Evolutionary conservation across 768 basidiomycete species (phyloP), one percentile per base, ranked within the genome.

Genomic region (Termitomyces sp.): DNA sequence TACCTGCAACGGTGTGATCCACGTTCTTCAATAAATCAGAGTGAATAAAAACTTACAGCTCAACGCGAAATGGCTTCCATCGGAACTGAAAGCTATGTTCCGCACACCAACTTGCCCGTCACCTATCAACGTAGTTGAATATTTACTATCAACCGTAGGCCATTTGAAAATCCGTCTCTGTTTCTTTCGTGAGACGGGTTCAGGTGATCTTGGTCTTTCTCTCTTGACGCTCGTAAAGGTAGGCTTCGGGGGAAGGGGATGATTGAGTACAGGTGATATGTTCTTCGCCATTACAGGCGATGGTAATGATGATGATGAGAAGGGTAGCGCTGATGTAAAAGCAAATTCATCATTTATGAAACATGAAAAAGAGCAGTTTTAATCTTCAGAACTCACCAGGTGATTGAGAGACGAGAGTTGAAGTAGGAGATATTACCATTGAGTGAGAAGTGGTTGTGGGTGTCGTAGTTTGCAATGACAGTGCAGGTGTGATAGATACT

Each of bases 61-160:
- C 54, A 86, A 67, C 6, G 85, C 87, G 63, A 88, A 77, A 50
- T 73, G 74, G 36, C 71, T 73, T 26, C 86, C 86, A 59, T 83
- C 80, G 24, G 75, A 73, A 61, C 75, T 82, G 60, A 86, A 80
- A 33, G 75, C 63, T 30, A 88, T 77, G 30, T 67, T 73, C 38
- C 70, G 71, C 36, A 88, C 70, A 32, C 77, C 76, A 20, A 79
- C 66, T 53, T 78, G 75, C 3, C 76, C 77, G 24, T 80, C 77
- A 33, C 81, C 80, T 60, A 75, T 72, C 47, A 87, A 63, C 9
- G 58, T 64, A 1, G 68, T 69, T 1, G 74, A 68, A 52, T 74
- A 66, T 54, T 73, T 70, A 10, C 74, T 70, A 14, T 72, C 69
- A 10, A 77, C 72, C 1, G 75, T 74, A 0, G 85, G 81, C 85